Percentiles rank a stretch among this genome's conserved stretches.
Conservation (phyloP, 495 filamentous ascomycete species). For the Bacidia gigantensis region DNA sequence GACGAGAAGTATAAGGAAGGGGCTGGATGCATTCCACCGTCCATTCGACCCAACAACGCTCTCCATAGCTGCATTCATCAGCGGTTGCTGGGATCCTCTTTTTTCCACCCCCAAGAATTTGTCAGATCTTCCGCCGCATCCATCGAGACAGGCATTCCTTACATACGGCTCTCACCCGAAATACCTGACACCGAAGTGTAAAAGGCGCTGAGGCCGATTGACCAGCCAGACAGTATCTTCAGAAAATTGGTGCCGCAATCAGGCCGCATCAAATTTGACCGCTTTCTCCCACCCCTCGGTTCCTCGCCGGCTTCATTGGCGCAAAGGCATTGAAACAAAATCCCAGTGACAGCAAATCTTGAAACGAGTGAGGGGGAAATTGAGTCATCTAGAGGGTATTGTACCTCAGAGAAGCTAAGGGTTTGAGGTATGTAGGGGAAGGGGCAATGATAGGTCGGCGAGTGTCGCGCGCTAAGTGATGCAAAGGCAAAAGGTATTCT, state of each 20-base stretch:
- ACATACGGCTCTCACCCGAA: slow-evolving; percentile 3
- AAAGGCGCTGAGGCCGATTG: not conserved
- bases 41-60: not conserved
- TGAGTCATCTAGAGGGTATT: slow-evolving; percentile 1
- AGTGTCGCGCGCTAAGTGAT: slow-evolving; percentile 14
- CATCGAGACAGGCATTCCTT: slow-evolving; percentile 4
- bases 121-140: not conserved
- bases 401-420: not conserved
- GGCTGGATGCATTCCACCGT: not conserved
- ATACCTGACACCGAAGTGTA: not conserved
- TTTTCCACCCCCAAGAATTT: not conserved
- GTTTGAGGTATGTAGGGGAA: slow-evolving; percentile 8
- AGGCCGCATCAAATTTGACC: slow-evolving; percentile 9
- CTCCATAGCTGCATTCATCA: not conserved
- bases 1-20: not conserved
- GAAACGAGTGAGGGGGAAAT: not conserved
- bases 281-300: not conserved
- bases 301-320: not conserved
- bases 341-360: not conserved
- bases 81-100: not conserved
- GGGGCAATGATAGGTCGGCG: slow-evolving; percentile 11
- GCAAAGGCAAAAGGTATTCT: slow-evolving; percentile 8
- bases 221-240: slow-evolving; percentile 2
- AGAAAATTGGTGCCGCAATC: slow-evolving; percentile 2
- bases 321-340: slow-evolving; percentile 4